A percentile compares a stretch with the other conserved stretches of the same genome.
Conservation (phyloP, 441 rosid species). For the Aleurites moluccanus region DNA sequence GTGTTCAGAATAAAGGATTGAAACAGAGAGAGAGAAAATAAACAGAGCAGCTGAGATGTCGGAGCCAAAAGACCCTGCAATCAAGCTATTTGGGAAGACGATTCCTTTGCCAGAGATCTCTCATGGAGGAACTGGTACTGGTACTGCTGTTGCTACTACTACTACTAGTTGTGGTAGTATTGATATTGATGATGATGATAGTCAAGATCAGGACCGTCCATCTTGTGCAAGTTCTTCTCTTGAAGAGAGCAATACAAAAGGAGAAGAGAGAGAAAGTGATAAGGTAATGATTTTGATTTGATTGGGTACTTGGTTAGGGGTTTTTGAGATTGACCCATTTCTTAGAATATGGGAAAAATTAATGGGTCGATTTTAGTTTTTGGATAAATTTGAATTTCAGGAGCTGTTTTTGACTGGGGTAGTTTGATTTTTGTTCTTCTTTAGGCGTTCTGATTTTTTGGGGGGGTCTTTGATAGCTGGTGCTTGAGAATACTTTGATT, state of each 20-base stretch:
- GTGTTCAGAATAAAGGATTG: background rate
- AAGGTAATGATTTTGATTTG: conserved; percentile 31
- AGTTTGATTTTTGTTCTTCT: background rate
- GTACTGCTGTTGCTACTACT: conserved; percentile 20
- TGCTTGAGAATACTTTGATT: background rate
- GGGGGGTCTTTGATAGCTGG: background rate
- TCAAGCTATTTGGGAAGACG: conserved; percentile 68
- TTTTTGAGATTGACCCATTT: conserved; percentile 35
- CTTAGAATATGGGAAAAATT: conserved; percentile 22
- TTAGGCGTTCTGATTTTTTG: background rate
- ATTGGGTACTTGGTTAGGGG: background rate
- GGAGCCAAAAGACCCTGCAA: conserved; percentile 48
- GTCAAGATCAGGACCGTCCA: conserved; percentile 42
- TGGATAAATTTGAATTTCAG: background rate
- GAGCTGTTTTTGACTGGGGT: background rate
- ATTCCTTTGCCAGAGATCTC: conserved; percentile 53
- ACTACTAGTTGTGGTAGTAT: conserved; percentile 19
- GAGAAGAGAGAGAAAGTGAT: conserved; percentile 33
- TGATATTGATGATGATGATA: conserved; percentile 11
- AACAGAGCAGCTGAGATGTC: conserved; percentile 26
- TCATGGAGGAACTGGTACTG: conserved; percentile 17
- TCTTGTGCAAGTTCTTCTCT: conserved; percentile 37
- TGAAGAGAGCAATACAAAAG: conserved; percentile 30
- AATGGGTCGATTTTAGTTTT: conserved; percentile 35
- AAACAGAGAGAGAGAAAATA: conserved; percentile 5